Evolutionary conservation across 225 moss, liverwort and hornwort species (phyloP), one percentile per base, ranked within the genome.

Genomic region (Takakia lepidozioides): DNA sequence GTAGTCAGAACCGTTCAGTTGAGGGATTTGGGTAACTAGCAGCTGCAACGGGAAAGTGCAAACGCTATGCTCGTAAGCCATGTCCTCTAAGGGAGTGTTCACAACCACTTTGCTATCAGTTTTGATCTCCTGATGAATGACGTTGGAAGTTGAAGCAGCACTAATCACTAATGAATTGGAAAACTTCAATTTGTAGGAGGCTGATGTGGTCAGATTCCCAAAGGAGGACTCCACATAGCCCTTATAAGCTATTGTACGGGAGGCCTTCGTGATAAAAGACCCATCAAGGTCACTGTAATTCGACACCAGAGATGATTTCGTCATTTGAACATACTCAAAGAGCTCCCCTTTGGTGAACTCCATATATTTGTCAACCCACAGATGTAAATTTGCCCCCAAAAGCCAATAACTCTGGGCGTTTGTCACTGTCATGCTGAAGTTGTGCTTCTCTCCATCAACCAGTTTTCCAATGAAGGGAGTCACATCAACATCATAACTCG

Each of bases 371-470:
- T 90, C 93, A 0, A 80, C 55, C 93, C 93, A 95, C 8, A 95
- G 44, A 47, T 95, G 93, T 14, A 90, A 55, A 41, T 95, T 95
- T 2, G 67, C 90, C 10, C 72, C 57, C 7, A 98, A 46, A 25
- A 87, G 68, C 95, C 95, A 98, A 27, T 73, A 54, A 0, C 73
- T 57, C 21, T 90, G 73, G 1, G 84, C 86, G 27, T 98, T 82
- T 2, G 84, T 85, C 19, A 98, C 95, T 0, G 57, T 75, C 5
- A 78, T 36, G 49, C 80, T 61, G 62, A 82, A 90, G 3, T 46
- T 28, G 29, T 90, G 95, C 0, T 46, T 24, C 17, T 51, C 23
- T 0, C 69, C 77, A 25, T 95, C 82, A 43, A 81, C 39, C 16
- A 95, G 71, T 10, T 11, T 26, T 11, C 84, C 84, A 15, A 98